Conservation (phyloP, 2,329 filamentous ascomycete species). For the Fusarium luffae region DNA sequence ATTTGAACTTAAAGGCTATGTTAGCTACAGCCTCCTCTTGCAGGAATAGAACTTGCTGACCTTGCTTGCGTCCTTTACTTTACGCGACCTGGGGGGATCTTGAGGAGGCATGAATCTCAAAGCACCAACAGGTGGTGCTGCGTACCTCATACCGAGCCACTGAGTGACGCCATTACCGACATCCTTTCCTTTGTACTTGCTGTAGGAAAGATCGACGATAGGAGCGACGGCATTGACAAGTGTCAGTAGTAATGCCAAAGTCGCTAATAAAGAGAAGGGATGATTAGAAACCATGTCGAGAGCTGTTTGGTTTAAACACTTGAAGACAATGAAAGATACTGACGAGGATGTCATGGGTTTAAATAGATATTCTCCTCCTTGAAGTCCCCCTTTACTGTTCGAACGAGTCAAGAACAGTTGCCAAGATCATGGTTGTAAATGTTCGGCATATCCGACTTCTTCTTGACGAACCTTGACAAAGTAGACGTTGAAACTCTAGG, state of each 20-base stretch:
- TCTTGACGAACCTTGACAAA: neutral
- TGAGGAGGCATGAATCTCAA: constrained; percentile 76
- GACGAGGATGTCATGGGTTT: neutral
- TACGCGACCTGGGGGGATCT: constrained; percentile 64
- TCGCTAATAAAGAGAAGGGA: neutral
- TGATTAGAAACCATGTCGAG: neutral
- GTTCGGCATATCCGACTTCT: neutral
- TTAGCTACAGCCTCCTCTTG: neutral
- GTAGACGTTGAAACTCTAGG: neutral
- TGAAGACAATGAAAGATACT: neutral
- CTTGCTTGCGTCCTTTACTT: constrained; percentile 63
- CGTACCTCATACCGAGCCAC: constrained; percentile 82
- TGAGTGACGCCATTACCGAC: constrained; percentile 69
- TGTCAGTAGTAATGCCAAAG: constrained; percentile 12
- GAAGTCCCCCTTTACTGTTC: too few relatives aligned
- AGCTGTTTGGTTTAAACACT: neutral
- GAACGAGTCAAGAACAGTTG: neutral
- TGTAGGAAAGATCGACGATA: constrained; percentile 72
- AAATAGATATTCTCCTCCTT: neutral
- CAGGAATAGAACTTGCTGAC: constrained; percentile 49
- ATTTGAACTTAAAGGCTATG: constrained; percentile 33
- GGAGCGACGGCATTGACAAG: constrained; percentile 20
- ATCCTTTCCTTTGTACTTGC: constrained; percentile 69
- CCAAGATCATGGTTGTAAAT: neutral
- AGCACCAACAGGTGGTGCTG: constrained; percentile 72